Evolutionary conservation across 2,329 filamentous ascomycete species (phyloP), one percentile per base, ranked within the genome.

Genomic region (Salinomyces thailandicus): DNA sequence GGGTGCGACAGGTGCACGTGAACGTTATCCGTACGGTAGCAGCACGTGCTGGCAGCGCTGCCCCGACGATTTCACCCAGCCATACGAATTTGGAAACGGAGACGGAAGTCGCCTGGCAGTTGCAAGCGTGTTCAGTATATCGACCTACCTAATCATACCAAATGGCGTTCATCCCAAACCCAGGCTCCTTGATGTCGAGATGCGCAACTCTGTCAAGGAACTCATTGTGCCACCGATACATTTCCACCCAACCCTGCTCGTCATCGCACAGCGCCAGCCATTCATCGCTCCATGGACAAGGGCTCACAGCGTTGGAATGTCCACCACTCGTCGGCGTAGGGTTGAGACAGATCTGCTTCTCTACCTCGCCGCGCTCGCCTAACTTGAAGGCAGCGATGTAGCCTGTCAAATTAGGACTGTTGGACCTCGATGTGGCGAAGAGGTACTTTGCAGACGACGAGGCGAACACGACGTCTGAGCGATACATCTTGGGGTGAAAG

Each of bases 91-190:
- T n/a, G n/a, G n/a, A n/a, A n/a, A n/a, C n/a, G n/a, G n/a, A n/a
- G n/a, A n/a, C n/a, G n/a, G n/a, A n/a, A n/a, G n/a, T n/a, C n/a
- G n/a, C n/a, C n/a, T n/a, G n/a, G n/a, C n/a, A n/a, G n/a, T n/a
- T n/a, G n/a, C n/a, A n/a, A n/a, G n/a, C n/a, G n/a, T n/a, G n/a
- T n/a, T n/a, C n/a, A n/a, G n/a, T n/a, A n/a, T n/a, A n/a, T n/a
- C n/a, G n/a, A n/a, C n/a, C n/a, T n/a, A n/a, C n/a, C n/a, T n/a
- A 85, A 62, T 93, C 81, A 59, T 91, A 91, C 85, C 85, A 93
- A 45, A 93, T 86, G n/a, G 85, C 85, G 62, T 93, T 93, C 85
- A 93, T 93, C 2, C 85, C 85, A 58, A 93, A 93, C 1, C 85
- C 85, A n/a, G 82, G 83, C 64, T 93, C 85, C 5, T 78, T 77